These are phyloP conservation scores for Discostella stelligera DNA, from an alignment of 352 stramenopile species.

Conservation along the genomic window DNA sequence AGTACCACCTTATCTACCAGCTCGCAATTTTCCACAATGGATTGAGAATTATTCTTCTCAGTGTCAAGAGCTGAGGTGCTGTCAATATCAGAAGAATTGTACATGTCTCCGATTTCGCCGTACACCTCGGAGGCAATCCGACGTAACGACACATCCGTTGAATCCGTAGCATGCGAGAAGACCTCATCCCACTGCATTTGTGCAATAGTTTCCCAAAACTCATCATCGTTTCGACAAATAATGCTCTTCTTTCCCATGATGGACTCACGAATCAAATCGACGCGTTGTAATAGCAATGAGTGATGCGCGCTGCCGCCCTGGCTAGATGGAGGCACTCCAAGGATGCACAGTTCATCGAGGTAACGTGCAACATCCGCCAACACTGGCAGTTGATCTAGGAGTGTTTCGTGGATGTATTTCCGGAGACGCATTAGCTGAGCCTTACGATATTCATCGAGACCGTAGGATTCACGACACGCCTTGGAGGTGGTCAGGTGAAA, in stretches of 20 bases:
- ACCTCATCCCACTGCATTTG: slow-evolving; percentile 33
- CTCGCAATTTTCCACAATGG: slow-evolving; percentile 5
- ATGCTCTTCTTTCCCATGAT: slow-evolving; percentile 21
- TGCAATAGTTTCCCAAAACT: slow-evolving; percentile 17
- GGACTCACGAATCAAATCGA: slow-evolving; percentile 39
- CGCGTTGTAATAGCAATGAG: slow-evolving; percentile 31
- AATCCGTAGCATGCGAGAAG: slow-evolving; percentile 36
- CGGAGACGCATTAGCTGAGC: slow-evolving; percentile 89
- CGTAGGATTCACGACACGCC: slow-evolving; percentile 90
- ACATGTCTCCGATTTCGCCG: slow-evolving; percentile 19
- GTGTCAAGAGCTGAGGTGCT: not conserved
- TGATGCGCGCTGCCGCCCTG: slow-evolving; percentile 12
- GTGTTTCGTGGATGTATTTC: slow-evolving; percentile 92
- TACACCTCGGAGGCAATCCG: slow-evolving; percentile 38
- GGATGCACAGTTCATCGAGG: slow-evolving; percentile 92
- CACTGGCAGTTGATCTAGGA: slow-evolving; percentile 94
- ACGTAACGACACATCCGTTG: slow-evolving; percentile 30
- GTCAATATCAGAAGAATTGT: not conserved
- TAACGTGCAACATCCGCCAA: slow-evolving; percentile 90
- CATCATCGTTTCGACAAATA: not conserved
- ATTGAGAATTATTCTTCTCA: not conserved
- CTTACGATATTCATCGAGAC: slow-evolving; percentile 92
- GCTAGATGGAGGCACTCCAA: slow-evolving; percentile 82
- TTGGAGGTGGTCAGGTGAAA: slow-evolving; percentile 92
- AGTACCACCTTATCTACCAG: slow-evolving; percentile 23